Evolutionary conservation across 2,329 filamentous ascomycete genomes (phyloP).

Genomic region (Thermoascus crustaceus): DNA sequence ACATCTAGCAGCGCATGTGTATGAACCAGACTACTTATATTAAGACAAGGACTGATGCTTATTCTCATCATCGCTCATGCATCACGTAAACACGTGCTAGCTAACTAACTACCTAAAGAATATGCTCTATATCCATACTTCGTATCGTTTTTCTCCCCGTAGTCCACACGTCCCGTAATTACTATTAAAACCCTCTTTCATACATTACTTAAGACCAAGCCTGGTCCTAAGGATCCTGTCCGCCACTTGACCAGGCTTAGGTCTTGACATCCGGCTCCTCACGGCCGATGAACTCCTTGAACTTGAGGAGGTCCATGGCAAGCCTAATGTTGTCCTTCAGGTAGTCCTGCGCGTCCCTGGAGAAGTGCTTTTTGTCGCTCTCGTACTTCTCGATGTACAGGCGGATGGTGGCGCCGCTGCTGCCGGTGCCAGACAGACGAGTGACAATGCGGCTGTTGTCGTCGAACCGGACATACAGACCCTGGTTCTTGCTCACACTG

Average conservation of each 20-base stretch:
- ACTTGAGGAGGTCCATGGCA: slow-evolving; percentile 75
- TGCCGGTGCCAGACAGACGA: slow-evolving; percentile 88
- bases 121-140: slow-evolving; percentile 4
- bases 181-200: not conserved
- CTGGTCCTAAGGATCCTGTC: too few species aligned
- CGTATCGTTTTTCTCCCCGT: not conserved
- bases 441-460: slow-evolving; percentile 94
- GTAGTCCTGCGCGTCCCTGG: slow-evolving; percentile 83
- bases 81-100: slow-evolving; percentile 2
- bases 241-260: slow-evolving; percentile 45
- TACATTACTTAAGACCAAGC: too few species aligned
- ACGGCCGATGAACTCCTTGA: slow-evolving; percentile 87
- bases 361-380: slow-evolving; percentile 68
- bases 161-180: not conserved
- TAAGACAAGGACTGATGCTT: slow-evolving; percentile 3
- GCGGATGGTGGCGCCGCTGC: slow-evolving; percentile 89
- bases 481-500: slow-evolving; percentile 91
- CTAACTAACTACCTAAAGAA: slow-evolving; percentile 2
- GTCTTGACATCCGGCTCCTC: slow-evolving; percentile 96
- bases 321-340: slow-evolving; percentile 82
- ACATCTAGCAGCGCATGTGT: too few species aligned
- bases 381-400: slow-evolving; percentile 97
- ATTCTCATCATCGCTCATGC: too few species aligned
- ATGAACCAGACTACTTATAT: slow-evolving; percentile 3
- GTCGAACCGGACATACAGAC: slow-evolving; percentile 87